Conservation (phyloP, 208 protist genomes). For the Sergeia podlipaevii region DNA sequence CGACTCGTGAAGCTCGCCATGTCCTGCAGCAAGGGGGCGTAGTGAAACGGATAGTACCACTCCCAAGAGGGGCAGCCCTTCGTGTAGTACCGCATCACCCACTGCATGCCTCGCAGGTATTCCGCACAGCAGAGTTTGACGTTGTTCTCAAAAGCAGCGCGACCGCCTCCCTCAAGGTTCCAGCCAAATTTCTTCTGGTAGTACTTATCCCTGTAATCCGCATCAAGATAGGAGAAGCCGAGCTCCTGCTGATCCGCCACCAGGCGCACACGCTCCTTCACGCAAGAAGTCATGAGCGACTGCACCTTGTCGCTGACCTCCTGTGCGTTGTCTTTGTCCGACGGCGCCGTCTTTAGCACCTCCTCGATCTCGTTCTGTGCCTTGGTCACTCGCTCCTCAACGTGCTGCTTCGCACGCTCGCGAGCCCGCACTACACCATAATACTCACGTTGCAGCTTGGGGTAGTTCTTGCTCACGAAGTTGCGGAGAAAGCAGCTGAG, state of each 20-base stretch:
- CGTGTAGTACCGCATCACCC: constrained; percentile 99
- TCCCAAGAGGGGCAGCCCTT: constrained; percentile 96
- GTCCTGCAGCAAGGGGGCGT: constrained; percentile 96
- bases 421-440: constrained; percentile 43
- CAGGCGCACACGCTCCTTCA: constrained; percentile 62
- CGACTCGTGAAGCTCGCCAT: constrained; percentile 47
- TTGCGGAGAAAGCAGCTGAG: constrained; percentile 58
- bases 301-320: constrained; percentile 57
- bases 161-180: constrained; percentile 21
- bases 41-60: constrained; percentile 99
- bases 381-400: constrained; percentile 64
- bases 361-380: constrained; percentile 29
- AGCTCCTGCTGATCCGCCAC: constrained; percentile 69
- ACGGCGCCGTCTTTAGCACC: constrained; percentile 12
- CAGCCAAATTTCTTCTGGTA: constrained; percentile 87
- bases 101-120: constrained; percentile 97
- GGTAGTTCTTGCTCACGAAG: constrained; percentile 50
- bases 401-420: constrained; percentile 67
- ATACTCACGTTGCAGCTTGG: constrained; percentile 63
- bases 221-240: constrained; percentile 74
- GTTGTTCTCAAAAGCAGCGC: constrained; percentile 56
- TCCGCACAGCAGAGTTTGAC: constrained; percentile 64
- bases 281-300: constrained; percentile 22
- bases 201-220: constrained; percentile 72
- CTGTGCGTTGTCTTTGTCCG: constrained; percentile 42